Base-by-base conservation (phyloP, 768 basidiomycete genomes). In the Punctularia strigosozonata region DNA sequence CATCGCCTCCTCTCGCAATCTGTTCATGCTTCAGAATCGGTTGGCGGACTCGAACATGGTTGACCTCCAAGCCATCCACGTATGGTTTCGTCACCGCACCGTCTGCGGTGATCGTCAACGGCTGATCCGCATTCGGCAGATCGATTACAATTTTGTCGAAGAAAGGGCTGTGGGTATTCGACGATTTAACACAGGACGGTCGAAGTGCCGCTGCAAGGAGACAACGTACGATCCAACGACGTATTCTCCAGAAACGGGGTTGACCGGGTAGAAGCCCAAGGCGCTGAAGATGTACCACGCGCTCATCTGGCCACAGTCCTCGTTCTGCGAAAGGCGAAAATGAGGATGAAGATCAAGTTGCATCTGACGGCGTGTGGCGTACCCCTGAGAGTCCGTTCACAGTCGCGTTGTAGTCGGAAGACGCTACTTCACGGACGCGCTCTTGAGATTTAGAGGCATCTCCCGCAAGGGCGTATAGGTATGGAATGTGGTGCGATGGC, bases 231-330 rank as follows among this genome's bases (percentile, higher is more conserved):
- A 75, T 45, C 85, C 86, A 33, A 90, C 64, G 40, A 86, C 64
- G 44, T 88, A 89, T 49, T 75, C 72, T 2, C 72, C 76, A 0
- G 79, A 81, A 0, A 80, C 80, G 0, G 86, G 86, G 51, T 88
- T 80, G 28, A 88, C 83, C 25, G 83, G 84, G 48, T 89, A 89
- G 55, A 89, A 83, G 1, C 86, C 85, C 56, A 90, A 66, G 0
- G 83, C 75, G 36, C 75, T 79, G 60, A 86, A 88, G 12, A 88
- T 67, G 48, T 79, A 88, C 86, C 86, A 89, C 1, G 85, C 81
- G 48, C 80, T 84, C 86, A 89, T 89, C 53, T 90, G 86, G 1
- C 86, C 85, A 46, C 85, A 88, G 51, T 90, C 86, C 53, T 90
- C 86, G 48, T 89, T 90, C 80, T 86, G 43, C 1, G 14, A 10